These are phyloP conservation scores for Truncatella angustata DNA, from an alignment of 2,329 filamentous ascomycete species.

Conservation along the genomic window DNA sequence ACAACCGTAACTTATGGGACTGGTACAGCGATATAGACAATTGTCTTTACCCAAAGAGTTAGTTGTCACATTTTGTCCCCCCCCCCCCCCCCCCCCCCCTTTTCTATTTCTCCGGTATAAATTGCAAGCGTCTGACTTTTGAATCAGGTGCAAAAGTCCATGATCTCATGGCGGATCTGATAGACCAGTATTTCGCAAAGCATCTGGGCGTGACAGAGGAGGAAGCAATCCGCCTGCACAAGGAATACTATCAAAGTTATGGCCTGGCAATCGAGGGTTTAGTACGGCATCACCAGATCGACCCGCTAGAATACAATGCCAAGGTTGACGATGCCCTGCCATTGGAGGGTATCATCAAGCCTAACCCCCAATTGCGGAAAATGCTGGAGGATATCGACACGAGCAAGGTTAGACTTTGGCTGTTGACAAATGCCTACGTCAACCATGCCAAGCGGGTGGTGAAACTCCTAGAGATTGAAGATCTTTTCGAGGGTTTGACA, in stretches of 20 bases:
- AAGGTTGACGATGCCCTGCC: conserved; percentile 95
- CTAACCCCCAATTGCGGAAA: conserved; percentile 69
- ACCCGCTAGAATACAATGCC: conserved; percentile 89
- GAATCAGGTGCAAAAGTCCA: conserved; percentile 71
- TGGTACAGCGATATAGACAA: conserved; percentile 96
- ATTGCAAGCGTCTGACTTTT: conserved; percentile 16
- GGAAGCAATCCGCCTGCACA: conserved; percentile 83
- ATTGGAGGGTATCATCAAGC: conserved; percentile 78
- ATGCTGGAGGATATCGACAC: conserved; percentile 81
- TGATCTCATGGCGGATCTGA: conserved; percentile 83
- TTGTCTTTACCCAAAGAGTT: conserved; percentile 88
- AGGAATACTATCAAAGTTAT: conserved; percentile 93
- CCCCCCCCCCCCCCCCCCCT: no score
- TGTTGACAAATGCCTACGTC: conserved; percentile 94
- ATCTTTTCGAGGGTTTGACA: conserved; percentile 91
- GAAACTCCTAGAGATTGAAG: conserved; percentile 75
- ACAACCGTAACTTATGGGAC: background rate
- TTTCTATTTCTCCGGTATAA: no score
- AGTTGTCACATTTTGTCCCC: no score
- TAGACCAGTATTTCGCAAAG: conserved; percentile 60
- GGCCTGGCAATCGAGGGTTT: conserved; percentile 96
- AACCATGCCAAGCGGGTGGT: conserved; percentile 84
- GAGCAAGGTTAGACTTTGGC: conserved; percentile 82
- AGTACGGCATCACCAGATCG: conserved; percentile 90
- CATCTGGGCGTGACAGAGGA: conserved; percentile 73